Evolutionary conservation across 345 rosid genomes (phyloP).

Genomic region (Hibiscus trionum): DNA sequence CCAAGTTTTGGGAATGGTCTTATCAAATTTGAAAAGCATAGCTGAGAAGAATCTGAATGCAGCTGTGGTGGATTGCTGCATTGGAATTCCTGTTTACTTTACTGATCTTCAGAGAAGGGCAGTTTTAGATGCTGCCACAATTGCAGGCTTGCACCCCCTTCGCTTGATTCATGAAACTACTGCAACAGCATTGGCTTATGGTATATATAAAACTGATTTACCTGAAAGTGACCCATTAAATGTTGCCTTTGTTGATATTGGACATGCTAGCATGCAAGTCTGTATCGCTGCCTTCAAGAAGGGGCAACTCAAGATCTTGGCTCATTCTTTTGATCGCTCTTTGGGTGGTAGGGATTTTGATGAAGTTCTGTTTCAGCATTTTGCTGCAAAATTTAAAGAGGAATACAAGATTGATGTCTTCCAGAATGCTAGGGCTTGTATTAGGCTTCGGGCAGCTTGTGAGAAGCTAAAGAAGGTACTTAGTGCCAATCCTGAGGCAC

Average conservation of each 20-base stretch:
- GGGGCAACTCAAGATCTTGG: constrained; percentile 72
- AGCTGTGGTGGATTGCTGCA: constrained; percentile 90
- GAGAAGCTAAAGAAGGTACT: constrained; percentile 93
- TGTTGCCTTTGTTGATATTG: constrained; percentile 88
- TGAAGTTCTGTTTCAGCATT: constrained; percentile 71
- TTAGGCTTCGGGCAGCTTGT: constrained; percentile 73
- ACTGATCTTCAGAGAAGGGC: constrained; percentile 96
- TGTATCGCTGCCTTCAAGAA: constrained; percentile 87
- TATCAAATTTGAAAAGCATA: constrained; percentile 70
- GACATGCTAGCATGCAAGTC: constrained; percentile 92
- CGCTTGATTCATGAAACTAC: constrained; percentile 86
- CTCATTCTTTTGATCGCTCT: constrained; percentile 69
- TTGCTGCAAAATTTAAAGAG: constrained; percentile 70
- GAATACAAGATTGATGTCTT: constrained; percentile 84
- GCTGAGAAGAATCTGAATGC: constrained; percentile 81
- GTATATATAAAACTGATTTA: constrained; percentile 90
- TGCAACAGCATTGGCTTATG: constrained; percentile 94
- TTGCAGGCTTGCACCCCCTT: constrained; percentile 87
- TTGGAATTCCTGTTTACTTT: constrained; percentile 88
- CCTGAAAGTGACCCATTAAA: constrained; percentile 79
- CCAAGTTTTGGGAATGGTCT: constrained; percentile 87
- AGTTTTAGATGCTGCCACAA: constrained; percentile 82
- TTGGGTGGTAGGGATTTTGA: constrained; percentile 94
- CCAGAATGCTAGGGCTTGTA: constrained; percentile 84
- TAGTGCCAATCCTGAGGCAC: constrained; percentile 91